These are phyloP conservation scores for Colletotrichum coccodes DNA, from an alignment of 2,329 filamentous ascomycete genomes.

Conservation along the genomic window DNA sequence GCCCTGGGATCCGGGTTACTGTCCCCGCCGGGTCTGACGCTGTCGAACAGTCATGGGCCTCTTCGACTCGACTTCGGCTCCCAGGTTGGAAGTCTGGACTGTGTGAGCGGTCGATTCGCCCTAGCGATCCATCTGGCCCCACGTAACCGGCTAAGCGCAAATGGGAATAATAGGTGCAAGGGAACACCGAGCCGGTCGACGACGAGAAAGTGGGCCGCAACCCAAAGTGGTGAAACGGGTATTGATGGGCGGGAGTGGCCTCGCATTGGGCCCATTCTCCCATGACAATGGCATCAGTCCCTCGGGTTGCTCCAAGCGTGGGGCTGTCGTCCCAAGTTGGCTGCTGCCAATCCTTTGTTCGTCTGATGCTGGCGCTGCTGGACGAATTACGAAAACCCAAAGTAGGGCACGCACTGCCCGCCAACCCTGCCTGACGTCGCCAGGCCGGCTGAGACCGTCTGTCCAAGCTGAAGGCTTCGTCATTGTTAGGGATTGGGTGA, in stretches of 20 bases:
- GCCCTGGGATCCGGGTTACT: constrained; percentile 7
- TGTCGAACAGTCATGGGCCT: constrained; percentile 15
- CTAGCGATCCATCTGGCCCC: constrained; percentile 22
- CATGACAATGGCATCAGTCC: constrained; percentile 15
- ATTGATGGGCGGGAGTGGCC: constrained; percentile 5
- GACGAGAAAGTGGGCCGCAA: constrained; percentile 17
- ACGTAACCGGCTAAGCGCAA: constrained; percentile 28
- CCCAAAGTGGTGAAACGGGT: constrained; percentile 28
- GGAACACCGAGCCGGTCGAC: neutral
- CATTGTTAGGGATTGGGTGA: neutral
- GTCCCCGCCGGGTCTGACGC: constrained; percentile 16
- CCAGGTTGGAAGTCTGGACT: constrained; percentile 16
- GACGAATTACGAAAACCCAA: neutral
- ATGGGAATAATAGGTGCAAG: constrained; percentile 16
- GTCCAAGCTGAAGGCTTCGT: neutral
- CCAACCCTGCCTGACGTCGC: neutral
- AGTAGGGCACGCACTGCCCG: neutral
- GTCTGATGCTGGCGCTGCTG: constrained; percentile 18
- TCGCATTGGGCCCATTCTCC: constrained; percentile 6
- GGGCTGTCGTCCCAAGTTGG: constrained; percentile 21
- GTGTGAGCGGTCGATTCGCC: constrained; percentile 3
- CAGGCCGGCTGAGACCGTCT: constrained; percentile 10
- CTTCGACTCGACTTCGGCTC: constrained; percentile 2
- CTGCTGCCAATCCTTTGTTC: constrained; percentile 20
- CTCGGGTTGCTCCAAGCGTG: constrained; percentile 17